Conservation (phyloP, 2,329 filamentous ascomycete species). For the Chalara sp. region DNA sequence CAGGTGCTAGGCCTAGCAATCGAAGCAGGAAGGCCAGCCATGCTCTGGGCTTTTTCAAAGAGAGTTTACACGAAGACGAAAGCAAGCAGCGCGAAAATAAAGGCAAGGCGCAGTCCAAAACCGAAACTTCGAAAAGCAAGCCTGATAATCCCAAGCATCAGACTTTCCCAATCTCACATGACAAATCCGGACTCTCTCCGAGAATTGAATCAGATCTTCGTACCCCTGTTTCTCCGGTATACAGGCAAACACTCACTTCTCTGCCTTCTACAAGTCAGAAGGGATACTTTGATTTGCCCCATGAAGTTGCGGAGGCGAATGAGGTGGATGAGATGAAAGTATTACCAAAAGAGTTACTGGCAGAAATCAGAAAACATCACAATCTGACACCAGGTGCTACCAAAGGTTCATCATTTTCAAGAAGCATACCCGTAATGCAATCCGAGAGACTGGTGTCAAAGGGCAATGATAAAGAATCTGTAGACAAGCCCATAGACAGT, state of each 20-base stretch:
- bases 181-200: not conserved
- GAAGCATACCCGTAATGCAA: slow-evolving; percentile 23
- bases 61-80: slow-evolving; percentile 55
- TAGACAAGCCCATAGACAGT: slow-evolving; percentile 1
- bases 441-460: slow-evolving; percentile 17
- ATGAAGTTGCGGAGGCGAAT: slow-evolving; percentile 13
- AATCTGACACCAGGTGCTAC: slow-evolving; percentile 24
- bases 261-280: not conserved
- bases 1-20: slow-evolving; percentile 54
- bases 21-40: slow-evolving; percentile 63
- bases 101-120: slow-evolving; percentile 24
- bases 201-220: not conserved
- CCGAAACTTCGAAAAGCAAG: slow-evolving; percentile 15
- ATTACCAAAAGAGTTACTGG: slow-evolving; percentile 24
- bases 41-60: slow-evolving; percentile 60
- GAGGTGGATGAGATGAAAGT: slow-evolving; percentile 14
- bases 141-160: slow-evolving; percentile 5
- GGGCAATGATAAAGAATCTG: slow-evolving; percentile 3
- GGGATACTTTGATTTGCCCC: slow-evolving; percentile 3
- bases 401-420: slow-evolving; percentile 26
- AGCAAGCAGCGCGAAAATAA: slow-evolving; percentile 43
- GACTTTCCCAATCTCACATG: not conserved
- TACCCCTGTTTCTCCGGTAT: slow-evolving; percentile 9
- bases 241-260: slow-evolving; percentile 1
- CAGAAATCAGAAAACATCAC: slow-evolving; percentile 25